Evolutionary conservation across 108 stramenopile species (phyloP), one percentile per base, ranked within the genome.

Genomic region (Cyclotella choctawhatcheeana): DNA sequence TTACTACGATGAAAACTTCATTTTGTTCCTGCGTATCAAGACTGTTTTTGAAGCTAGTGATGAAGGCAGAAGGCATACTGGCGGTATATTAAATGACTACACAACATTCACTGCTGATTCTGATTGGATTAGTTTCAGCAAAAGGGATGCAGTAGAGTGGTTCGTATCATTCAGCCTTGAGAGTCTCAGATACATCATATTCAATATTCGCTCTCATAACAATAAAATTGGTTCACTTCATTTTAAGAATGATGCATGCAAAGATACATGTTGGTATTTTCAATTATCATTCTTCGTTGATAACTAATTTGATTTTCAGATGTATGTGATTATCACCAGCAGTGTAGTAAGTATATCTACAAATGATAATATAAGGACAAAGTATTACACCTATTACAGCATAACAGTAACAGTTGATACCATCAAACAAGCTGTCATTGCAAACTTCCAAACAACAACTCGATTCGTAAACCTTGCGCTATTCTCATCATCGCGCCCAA

Each of bases 401-500:
- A 40, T 12, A 8, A 5, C 50, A 51, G 17, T 17, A n/a, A 51
- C 21, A 7, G 14, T 44, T n/a, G 21, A n/a, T 51, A 51, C 17
- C 50, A 51, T 7, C 17, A 51, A 14, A 5, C 7, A 51, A 5
- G 50, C 50, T 51, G 50, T n/a, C n/a, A n/a, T 51, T 51, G n/a
- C n/a, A n/a, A 21, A 21, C 12, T n/a, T 48, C 47, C 47, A 48
- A 10, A 10, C 4, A 4, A n/a, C 47, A 48, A 10, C 47, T 30
- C 21, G 50, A 22, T 27, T 27, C 26, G 30, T 27, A 26, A 55
- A 12, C 14, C 34, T 45, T 13, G 44, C 10, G 48, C 35, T 67
- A 16, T 67, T 21, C 7, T 40, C 59, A 10, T 67, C 51, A 50
- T 52, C 51, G 21, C 48, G 40, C 1, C 51, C 18, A 21, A 53